phyloP scores from a whole-genome alignment of 805 yeast genomes.

The Yarrowia sp. region DNA sequence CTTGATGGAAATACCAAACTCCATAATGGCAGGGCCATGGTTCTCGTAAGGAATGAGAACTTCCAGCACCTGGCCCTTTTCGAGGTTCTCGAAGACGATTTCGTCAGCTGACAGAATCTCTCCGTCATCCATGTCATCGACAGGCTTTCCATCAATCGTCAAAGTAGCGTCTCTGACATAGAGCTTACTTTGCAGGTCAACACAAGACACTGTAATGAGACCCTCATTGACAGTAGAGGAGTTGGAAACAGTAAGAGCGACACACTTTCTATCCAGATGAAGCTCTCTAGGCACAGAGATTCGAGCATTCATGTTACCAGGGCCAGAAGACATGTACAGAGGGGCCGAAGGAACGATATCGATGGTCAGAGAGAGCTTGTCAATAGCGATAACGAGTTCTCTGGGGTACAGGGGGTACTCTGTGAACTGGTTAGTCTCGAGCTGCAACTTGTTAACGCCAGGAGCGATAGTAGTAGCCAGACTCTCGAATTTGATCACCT shows the following conservation, averaged over 20 bases:
- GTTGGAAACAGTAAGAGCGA: conserved; percentile 30
- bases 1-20: conserved; percentile 43
- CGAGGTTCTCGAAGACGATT: conserved; percentile 47
- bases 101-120: conserved; percentile 38
- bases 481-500: conserved; percentile 35
- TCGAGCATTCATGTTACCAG: conserved; percentile 21
- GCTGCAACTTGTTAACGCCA: conserved; percentile 7
- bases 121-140: conserved; percentile 39
- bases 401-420: conserved; percentile 31
- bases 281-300: conserved; percentile 31
- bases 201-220: conserved; percentile 35
- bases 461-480: conserved; percentile 27
- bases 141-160: conserved; percentile 42
- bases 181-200: conserved; percentile 13
- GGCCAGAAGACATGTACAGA: conserved; percentile 29
- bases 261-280: conserved; percentile 9
- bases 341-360: conserved; percentile 22
- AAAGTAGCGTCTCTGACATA: conserved; percentile 42
- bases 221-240: conserved; percentile 25
- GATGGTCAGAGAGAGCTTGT: conserved; percentile 24
- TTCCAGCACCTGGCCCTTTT: conserved; percentile 44
- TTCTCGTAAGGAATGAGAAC: conserved; percentile 42
- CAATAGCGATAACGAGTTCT: conserved; percentile 18
- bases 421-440: conserved; percentile 41
- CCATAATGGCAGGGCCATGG: conserved; percentile 33